phyloP scores from a whole-genome alignment of 1,284 basidiomycete species.

The Ganoderma meredithae region DNA sequence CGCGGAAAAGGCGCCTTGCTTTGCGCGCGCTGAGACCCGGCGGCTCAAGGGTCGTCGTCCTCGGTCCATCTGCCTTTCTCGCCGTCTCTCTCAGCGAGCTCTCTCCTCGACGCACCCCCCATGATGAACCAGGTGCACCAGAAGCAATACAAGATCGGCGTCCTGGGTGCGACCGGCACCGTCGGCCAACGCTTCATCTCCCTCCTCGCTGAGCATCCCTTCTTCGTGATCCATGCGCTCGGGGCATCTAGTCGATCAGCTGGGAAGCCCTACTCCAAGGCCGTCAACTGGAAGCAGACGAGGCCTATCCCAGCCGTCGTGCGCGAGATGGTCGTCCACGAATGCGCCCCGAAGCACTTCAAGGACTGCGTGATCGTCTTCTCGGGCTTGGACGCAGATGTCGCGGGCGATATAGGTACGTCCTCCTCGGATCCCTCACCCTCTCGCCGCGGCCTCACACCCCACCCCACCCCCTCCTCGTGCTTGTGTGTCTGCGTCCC shows the following conservation, averaged over 20 bases:
- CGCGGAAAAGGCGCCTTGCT: neutral
- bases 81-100: constrained; percentile 2
- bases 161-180: constrained; percentile 96
- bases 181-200: constrained; percentile 96
- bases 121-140: constrained; percentile 37
- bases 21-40: constrained; percentile 17
- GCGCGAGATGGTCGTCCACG: constrained; percentile 75
- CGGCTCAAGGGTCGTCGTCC: constrained; percentile 13
- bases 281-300: constrained; percentile 92
- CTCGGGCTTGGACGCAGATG: constrained; percentile 94
- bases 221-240: constrained; percentile 88
- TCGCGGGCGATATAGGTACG: constrained; percentile 94
- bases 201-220: constrained; percentile 89
- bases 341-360: constrained; percentile 85
- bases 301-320: constrained; percentile 78
- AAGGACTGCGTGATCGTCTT: constrained; percentile 89
- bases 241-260: constrained; percentile 93
- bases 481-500: neutral
- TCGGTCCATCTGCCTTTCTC: constrained; percentile 8
- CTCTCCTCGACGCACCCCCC: constrained; percentile 14
- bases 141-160: constrained; percentile 79
- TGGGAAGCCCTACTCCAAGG: constrained; percentile 83
- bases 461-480: neutral
- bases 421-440: constrained; percentile 28
- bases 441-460: neutral